A percentile compares a stretch with the other conserved stretches of the same genome.
Evolutionary conservation across 805 yeast species (phyloP).

Genomic region (Monosporozyma solicola): DNA sequence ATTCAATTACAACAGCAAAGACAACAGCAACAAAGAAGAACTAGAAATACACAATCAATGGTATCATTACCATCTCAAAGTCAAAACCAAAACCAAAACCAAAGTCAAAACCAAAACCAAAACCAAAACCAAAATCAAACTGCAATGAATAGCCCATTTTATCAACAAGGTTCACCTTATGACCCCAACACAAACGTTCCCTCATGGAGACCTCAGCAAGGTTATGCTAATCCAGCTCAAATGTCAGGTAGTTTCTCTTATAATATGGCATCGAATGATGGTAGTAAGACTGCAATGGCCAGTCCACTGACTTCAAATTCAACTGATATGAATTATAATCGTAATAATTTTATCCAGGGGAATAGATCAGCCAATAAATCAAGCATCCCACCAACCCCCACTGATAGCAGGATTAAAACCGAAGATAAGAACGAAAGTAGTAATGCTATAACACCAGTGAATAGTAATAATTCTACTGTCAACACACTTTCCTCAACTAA

Average conservation of each 20-base stretch:
- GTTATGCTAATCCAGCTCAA: neutral
- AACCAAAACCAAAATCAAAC: neutral
- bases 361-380: neutral
- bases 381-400: neutral
- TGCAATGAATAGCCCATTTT: neutral
- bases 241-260: neutral
- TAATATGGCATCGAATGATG: neutral
- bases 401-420: neutral
- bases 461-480: neutral
- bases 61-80: neutral
- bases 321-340: neutral
- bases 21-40: slow-evolving; percentile 1
- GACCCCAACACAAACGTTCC: neutral
- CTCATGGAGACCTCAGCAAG: neutral
- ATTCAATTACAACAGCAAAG: neutral
- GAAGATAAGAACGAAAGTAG: neutral
- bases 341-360: neutral
- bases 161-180: neutral
- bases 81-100: neutral
- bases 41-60: neutral
- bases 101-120: no score
- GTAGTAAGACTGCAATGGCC: neutral
- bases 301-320: neutral
- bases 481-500: neutral
- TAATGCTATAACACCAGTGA: neutral